A percentile compares a stretch with the other conserved stretches of the same genome.
Conservation (phyloP, 2,329 filamentous ascomycete genomes). For the Nothopassalora personata region DNA sequence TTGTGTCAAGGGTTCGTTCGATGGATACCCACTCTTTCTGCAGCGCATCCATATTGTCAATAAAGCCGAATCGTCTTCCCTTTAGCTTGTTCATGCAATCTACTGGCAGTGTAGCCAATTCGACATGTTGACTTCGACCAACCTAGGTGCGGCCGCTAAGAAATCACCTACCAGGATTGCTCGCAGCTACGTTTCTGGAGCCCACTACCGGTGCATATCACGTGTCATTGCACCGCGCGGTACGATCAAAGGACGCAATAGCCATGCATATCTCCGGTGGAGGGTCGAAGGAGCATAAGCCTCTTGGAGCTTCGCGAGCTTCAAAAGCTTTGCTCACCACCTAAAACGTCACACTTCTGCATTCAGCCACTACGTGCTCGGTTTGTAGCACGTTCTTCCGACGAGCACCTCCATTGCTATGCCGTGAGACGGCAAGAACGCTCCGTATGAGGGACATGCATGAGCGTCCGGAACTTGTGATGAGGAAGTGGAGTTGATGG, state of each 20-base stretch:
- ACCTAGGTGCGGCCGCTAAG: too few species aligned
- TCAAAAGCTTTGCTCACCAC: neutral
- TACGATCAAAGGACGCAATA: neutral
- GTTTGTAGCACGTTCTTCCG: too few species aligned
- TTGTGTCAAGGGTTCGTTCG: neutral
- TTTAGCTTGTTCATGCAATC: too few species aligned
- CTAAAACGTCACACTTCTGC: neutral
- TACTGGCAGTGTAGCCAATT: too few species aligned
- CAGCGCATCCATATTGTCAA: too few species aligned
- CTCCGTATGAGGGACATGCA: neutral
- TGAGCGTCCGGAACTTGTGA: conserved; percentile 2
- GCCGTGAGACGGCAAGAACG: neutral
- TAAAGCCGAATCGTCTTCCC: too few species aligned
- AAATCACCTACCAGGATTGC: too few species aligned
- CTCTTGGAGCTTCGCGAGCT: neutral
- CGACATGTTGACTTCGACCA: too few species aligned
- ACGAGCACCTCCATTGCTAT: neutral
- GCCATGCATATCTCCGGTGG: neutral
- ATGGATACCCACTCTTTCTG: neutral
- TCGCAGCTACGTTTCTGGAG: neutral
- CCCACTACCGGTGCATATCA: neutral
- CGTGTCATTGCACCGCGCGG: neutral
- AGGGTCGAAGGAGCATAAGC: neutral
- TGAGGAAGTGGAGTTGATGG: conserved; percentile 5
- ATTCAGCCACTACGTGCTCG: neutral